A percentile compares a stretch with the other conserved stretches of the same genome.
Evolutionary conservation across 768 basidiomycete genomes (phyloP).

Genomic region (Suillus americanus): DNA sequence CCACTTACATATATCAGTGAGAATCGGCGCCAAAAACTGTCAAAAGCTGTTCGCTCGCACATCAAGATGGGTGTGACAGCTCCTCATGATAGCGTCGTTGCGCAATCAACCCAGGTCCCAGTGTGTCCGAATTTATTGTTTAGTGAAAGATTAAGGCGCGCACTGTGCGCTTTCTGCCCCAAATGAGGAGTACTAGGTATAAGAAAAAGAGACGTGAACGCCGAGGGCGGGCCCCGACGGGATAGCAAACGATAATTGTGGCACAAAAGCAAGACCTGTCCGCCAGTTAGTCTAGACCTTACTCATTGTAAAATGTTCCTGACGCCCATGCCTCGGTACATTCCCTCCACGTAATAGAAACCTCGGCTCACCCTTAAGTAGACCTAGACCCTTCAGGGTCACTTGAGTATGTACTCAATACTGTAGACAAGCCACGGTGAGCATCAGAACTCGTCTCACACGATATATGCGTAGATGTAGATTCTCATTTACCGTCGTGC

Average conservation of each 20-base stretch:
- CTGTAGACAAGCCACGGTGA: background rate
- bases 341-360: background rate
- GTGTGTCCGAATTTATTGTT: background rate
- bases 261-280: background rate
- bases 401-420: background rate
- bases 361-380: background rate
- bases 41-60: background rate
- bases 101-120: background rate
- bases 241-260: background rate
- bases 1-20: slow-evolving; percentile 1
- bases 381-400: background rate
- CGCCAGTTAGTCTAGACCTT: background rate
- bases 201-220: background rate
- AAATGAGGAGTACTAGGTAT: background rate
- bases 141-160: background rate
- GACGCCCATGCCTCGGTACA: background rate
- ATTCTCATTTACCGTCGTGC: background rate
- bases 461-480: background rate
- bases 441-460: background rate
- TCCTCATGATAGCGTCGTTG: background rate
- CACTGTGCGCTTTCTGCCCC: background rate
- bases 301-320: background rate
- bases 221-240: background rate
- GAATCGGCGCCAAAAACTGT: background rate
- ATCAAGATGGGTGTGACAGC: background rate